Evolutionary conservation across 2,329 filamentous ascomycete genomes (phyloP).

Genomic region (Beauveria australis): DNA sequence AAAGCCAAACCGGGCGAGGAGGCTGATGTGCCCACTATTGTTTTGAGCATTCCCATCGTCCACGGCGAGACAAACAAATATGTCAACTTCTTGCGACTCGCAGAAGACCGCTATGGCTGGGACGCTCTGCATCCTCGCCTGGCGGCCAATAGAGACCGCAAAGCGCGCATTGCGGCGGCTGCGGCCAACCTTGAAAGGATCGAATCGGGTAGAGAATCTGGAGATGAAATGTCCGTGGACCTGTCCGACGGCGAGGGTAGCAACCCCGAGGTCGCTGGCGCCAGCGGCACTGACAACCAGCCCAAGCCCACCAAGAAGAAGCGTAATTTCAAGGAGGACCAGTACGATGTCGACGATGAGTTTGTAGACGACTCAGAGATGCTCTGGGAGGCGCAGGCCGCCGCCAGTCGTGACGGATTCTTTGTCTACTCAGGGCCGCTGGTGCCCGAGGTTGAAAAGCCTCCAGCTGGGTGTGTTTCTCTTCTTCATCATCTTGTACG

Average conservation of each 20-base stretch:
- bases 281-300: slow-evolving; percentile 52
- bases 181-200: slow-evolving; percentile 76
- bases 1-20: slow-evolving; percentile 52
- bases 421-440: slow-evolving; percentile 95
- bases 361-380: slow-evolving; percentile 92
- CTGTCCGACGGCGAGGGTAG: slow-evolving; percentile 68
- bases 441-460: slow-evolving; percentile 77
- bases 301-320: slow-evolving; percentile 72
- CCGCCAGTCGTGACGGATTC: slow-evolving; percentile 90
- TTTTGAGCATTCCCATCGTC: slow-evolving; percentile 72
- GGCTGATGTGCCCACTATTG: slow-evolving; percentile 62
- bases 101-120: slow-evolving; percentile 90
- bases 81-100: slow-evolving; percentile 89
- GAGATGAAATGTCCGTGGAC: slow-evolving; percentile 80
- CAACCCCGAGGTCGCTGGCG: slow-evolving; percentile 73
- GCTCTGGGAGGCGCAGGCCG: slow-evolving; percentile 90
- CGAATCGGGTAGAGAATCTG: slow-evolving; percentile 58
- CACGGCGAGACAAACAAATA: slow-evolving; percentile 75
- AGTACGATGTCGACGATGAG: slow-evolving; percentile 75
- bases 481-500: not conserved
- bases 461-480: slow-evolving; percentile 39
- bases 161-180: slow-evolving; percentile 80
- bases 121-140: slow-evolving; percentile 86
- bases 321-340: slow-evolving; percentile 70
- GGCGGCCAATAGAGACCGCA: slow-evolving; percentile 78